A percentile compares a stretch with the other conserved stretches of the same genome.
phyloP scores from a whole-genome alignment of 2,329 filamentous ascomycete genomes.

The Paecilomyces dactylethromorphus region DNA sequence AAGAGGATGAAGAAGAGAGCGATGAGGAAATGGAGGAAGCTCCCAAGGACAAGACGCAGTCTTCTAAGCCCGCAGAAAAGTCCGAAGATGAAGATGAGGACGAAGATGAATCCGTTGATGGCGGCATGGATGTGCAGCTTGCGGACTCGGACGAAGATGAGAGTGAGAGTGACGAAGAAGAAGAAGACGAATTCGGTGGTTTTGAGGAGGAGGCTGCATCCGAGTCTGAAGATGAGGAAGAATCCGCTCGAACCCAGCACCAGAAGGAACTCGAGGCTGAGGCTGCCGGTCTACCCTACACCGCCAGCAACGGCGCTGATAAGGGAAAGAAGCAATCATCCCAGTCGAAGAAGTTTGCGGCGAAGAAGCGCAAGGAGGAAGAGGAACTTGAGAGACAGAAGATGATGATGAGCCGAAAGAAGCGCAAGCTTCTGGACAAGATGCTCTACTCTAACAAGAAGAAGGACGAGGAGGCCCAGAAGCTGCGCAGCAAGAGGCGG shows the following conservation, averaged over 20 bases:
- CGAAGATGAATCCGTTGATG: constrained; percentile 37
- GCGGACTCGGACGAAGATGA: constrained; percentile 42
- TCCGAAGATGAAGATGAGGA: constrained; percentile 38
- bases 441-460: constrained; percentile 95
- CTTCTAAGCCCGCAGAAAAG: constrained; percentile 27
- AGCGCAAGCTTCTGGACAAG: constrained; percentile 94
- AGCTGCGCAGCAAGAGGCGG: constrained; percentile 80
- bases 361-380: constrained; percentile 59
- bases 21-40: constrained; percentile 33
- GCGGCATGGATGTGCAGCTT: constrained; percentile 45
- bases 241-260: constrained; percentile 60
- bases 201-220: constrained; percentile 46
- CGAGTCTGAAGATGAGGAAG: constrained; percentile 52
- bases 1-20: constrained; percentile 38
- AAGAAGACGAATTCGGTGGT: constrained; percentile 40
- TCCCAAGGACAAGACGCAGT: constrained; percentile 22
- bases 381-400: constrained; percentile 90
- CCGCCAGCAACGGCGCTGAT: constrained; percentile 40
- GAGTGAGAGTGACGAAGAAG: constrained; percentile 39
- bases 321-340: constrained; percentile 62
- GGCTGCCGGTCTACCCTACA: constrained; percentile 59
- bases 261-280: constrained; percentile 92
- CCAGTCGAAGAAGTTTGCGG: constrained; percentile 62
- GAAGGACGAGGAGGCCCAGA: constrained; percentile 83
- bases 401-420: constrained; percentile 98